phyloP scores from a whole-genome alignment of 2,329 filamentous ascomycete genomes.

The Myriosclerotinia scirpicola region DNA sequence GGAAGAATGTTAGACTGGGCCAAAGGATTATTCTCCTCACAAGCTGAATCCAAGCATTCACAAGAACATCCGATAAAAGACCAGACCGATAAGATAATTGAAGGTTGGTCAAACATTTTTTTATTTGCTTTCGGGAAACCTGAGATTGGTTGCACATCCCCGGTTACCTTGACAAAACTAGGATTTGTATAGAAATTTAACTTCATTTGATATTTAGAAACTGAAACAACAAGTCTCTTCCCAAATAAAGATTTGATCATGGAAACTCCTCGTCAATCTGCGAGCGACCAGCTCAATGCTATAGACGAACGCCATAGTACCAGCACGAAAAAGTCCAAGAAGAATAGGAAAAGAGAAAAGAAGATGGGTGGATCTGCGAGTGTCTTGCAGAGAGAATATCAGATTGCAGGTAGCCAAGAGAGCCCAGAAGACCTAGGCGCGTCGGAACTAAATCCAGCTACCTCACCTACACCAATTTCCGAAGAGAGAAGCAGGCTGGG shows the following conservation, averaged over 20 bases:
- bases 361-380: constrained; percentile 16
- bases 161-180: background rate
- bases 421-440: background rate
- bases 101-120: constrained; percentile 14
- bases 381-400: constrained; percentile 15
- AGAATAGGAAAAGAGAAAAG: constrained; percentile 9
- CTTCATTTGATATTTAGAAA: background rate
- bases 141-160: background rate
- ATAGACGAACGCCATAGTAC: background rate
- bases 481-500: background rate
- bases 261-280: background rate
- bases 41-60: background rate
- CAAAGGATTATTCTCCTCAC: constrained; percentile 15
- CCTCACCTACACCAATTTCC: background rate
- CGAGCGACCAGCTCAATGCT: background rate
- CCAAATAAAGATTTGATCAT: background rate
- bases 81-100: constrained; percentile 15
- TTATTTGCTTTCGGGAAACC: constrained; percentile 1
- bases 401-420: background rate
- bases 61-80: background rate
- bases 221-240: background rate
- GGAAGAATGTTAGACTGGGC: constrained; percentile 5
- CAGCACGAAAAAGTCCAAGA: constrained; percentile 6
- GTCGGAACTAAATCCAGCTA: background rate
- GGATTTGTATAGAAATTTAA: background rate